Base-by-base conservation (phyloP, 2,329 filamentous ascomycete species). In the Colletotrichum viniferum region DNA sequence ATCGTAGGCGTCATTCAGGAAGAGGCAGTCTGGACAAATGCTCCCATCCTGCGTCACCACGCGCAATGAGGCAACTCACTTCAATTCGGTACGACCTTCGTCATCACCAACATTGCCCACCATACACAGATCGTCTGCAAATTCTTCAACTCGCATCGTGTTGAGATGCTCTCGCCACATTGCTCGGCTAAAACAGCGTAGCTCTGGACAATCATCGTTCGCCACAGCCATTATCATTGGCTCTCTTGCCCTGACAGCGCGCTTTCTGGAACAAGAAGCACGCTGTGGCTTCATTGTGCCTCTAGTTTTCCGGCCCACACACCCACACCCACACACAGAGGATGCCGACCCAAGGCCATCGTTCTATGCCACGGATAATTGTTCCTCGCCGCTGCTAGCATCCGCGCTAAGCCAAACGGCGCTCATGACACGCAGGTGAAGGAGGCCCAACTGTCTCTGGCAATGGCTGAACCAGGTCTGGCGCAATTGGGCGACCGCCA, bases 321-420 rank as follows among this genome's bases (percentile, higher is more conserved):
- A 56, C 73, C 43, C 43, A 66, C 72, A 60, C 64, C 18, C 62
- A 52, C 72, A 55, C 30, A 52, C 52, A 66, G 38, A 73, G 56
- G 26, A 63, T 60, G 63, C 34, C 34, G 58, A 56, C 36, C 63
- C 61, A 18, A 21, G 62, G 69, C 34, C 32, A 69, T 73, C 56
- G 64, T 73, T 73, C 69, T 58, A 75, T 63, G 69, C 21, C 43
- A 48, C 69, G 73, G 63, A 73, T 52, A 38, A 64, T 73, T 68
- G 43, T 73, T 69, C 70, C 60, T 64, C 58, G 56, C 56, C 34
- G 62, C 48, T 36, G 43, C 55, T 60, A 58, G 48, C 32, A 69
- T n/a, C 30, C 24, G 32, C 69, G 43, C 73, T 60, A 75, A 38
- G 34, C 26, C 34, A 30, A 12, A 34, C 30, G 52, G 34, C 34